Evolutionary conservation across 352 stramenopile species (phyloP), one percentile per base, ranked within the genome.

Genomic region (Phytophthora fragariaefolia): DNA sequence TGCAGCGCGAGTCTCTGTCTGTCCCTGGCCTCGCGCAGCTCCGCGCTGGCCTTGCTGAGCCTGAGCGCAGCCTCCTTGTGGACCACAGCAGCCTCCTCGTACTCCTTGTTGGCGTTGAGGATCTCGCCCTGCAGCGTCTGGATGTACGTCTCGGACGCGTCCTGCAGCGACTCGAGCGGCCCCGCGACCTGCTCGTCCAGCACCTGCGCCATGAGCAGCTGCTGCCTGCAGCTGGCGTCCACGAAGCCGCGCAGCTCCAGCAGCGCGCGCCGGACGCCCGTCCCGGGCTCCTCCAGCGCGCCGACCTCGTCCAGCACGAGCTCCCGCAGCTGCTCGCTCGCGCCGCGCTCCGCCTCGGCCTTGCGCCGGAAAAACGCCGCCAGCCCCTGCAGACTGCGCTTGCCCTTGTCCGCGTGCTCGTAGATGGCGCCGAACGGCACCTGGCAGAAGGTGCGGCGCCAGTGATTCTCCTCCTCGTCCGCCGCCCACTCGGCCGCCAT

Each of bases 361-460:
- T 89, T 90, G 58, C 77, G 74, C 12, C 75, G 77, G 69, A 93
- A 89, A 63, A 96, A 94, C 15, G 69, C 77, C 58, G 92, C 82
- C 10, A 96, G 75, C 4, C 74, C 67, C 49, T 89, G 75, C 47
- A 96, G 75, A 71, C 81, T 91, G 62, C 74, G 79, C 71, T 92
- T 91, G 66, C 87, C 85, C 48, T 81, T 82, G 58, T 93, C 85
- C 13, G 87, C 83, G 62, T 93, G 85, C 57, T 85, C 80, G 60
- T 93, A 91, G 72, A 96, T 96, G 56, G 83, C 67, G 26, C 60
- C 62, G 49, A 94, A 91, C 28, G 87, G 85, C 58, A 96, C 83
- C 71, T 96, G 87, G 63, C 87, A 96, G 75, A 96, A 96, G 57
- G 87, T 96, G 49, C 87, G 85, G 17, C 87, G 84, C 79, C 83